Percentiles rank a stretch among this genome's conserved stretches.
Evolutionary conservation across 2,329 filamentous ascomycete species (phyloP).

Genomic region (Nakataea oryzae): DNA sequence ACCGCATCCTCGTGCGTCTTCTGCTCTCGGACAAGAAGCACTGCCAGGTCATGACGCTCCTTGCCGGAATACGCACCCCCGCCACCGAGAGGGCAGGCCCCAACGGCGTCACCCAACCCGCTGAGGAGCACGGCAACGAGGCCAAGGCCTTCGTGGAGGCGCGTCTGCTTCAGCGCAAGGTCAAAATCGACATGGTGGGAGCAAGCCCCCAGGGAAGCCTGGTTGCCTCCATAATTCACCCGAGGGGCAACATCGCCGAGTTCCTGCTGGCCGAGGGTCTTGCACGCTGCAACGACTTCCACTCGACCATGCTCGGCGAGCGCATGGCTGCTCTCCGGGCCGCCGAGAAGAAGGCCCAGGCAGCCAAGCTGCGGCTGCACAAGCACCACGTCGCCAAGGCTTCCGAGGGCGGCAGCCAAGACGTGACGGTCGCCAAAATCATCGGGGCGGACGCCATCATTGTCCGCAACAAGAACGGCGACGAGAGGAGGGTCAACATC

Average conservation of each 20-base stretch:
- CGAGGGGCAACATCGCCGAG: constrained; percentile 83
- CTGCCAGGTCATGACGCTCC: constrained; percentile 74
- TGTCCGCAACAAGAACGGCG: constrained; percentile 72
- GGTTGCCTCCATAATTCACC: constrained; percentile 80
- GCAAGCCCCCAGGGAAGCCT: constrained; percentile 84
- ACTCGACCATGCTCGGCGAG: constrained; percentile 80
- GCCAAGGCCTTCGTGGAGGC: constrained; percentile 80
- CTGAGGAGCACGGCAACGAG: constrained; percentile 84
- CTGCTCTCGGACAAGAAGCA: constrained; percentile 75
- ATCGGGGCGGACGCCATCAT: constrained; percentile 83
- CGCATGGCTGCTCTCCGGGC: constrained; percentile 80
- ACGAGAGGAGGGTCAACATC: constrained; percentile 65
- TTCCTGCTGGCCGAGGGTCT: constrained; percentile 84
- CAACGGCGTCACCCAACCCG: constrained; percentile 70
- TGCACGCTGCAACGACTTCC: constrained; percentile 88
- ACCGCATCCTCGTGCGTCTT: constrained; percentile 78
- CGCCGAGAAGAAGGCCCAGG: constrained; percentile 78
- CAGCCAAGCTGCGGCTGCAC: constrained; percentile 67
- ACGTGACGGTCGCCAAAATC: constrained; percentile 77
- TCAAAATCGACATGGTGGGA: constrained; percentile 75
- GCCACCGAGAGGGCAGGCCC: constrained; percentile 77
- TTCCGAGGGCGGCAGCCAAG: constrained; percentile 52
- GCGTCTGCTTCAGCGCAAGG: constrained; percentile 74
- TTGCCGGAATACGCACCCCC: constrained; percentile 83
- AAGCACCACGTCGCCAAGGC: constrained; percentile 68